phyloP scores from a whole-genome alignment of 139 green algal genomes.

The Chlorella vulgaris region DNA sequence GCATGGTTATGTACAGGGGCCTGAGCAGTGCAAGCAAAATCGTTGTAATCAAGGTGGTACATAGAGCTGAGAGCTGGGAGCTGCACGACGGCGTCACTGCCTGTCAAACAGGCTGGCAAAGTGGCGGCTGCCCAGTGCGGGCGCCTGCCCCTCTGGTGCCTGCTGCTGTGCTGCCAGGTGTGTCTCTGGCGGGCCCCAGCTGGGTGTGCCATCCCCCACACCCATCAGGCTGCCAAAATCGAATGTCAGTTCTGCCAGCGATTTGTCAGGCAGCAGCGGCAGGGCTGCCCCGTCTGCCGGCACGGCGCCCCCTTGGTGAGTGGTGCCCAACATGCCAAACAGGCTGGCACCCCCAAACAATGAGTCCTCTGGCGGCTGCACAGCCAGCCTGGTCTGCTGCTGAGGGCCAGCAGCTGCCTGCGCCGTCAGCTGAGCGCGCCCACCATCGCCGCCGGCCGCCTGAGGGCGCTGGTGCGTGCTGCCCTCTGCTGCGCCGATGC shows the following conservation, averaged over 20 bases:
- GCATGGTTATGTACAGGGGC: no score
- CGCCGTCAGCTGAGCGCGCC: slow-evolving; percentile 6
- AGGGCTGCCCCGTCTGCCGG: neutral
- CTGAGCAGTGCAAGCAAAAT: no score
- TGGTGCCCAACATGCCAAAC: neutral
- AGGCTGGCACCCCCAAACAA: slow-evolving; percentile 17
- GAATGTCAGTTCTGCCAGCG: slow-evolving; percentile 7
- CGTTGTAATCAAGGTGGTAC: no score
- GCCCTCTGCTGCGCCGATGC: neutral
- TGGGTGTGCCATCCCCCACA: slow-evolving; percentile 12
- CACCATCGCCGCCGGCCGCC: no score
- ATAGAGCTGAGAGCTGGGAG: no score
- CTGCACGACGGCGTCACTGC: no score
- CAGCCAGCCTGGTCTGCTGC: neutral
- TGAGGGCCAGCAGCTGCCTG: neutral
- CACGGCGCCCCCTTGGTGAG: neutral
- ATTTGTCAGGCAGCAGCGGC: slow-evolving; percentile 4
- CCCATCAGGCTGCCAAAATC: slow-evolving; percentile 31
- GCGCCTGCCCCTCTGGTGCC: neutral
- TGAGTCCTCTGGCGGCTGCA: neutral
- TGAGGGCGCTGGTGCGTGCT: neutral
- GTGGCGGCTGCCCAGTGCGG: neutral
- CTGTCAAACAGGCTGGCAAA: slow-evolving; percentile 23
- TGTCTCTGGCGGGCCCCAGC: neutral
- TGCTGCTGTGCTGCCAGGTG: neutral